Evolutionary conservation across 179 eudicot genomes (phyloP), one percentile per base, ranked within the genome.

Genomic region (Carnegiea gigantea): DNA sequence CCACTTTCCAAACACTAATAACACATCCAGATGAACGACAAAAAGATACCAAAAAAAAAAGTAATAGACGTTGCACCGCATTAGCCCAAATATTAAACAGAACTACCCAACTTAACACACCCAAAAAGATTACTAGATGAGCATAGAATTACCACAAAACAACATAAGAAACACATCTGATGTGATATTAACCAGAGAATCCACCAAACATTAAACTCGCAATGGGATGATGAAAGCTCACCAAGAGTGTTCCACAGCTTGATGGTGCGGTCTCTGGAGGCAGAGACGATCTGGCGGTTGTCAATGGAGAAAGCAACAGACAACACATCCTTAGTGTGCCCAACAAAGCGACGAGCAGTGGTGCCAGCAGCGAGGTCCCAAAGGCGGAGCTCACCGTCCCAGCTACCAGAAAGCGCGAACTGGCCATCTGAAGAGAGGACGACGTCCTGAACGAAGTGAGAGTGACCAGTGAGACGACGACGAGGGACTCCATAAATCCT

Each of bases 161-260:
- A 18, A 60, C 23, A 60, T 60, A 5, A 60, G 9, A 60, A 60
- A 21, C 65, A 18, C 24, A 60, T 18, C 65, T 13, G 15, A 51
- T 17, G 17, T 51, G 57, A 5, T 60, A 60, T 18, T 6, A 60
- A 5, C 24, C 0, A 60, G 23, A 60, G 65, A 6, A 7, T 8
- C n/a, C 65, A 4, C 65, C 65, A 60, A 60, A 21, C 4, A 21
- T 12, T 5, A 40, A 40, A 40, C 44, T 40, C 44, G 44, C 4
- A 57, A 18, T 3, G 8, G 8, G 62, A 57, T 57, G 20, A 17
- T 11, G 36, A 51, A 30, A 21, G 71, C 85, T 73, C 13, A 64
- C 93, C 93, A 18, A 91, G 89, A 4, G 94, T 91, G 78, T 91
- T 91, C 94, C 94, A 91, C 9, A 91, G 94, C 88, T 85, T 90